A percentile compares a stretch with the other conserved stretches of the same genome.
Evolutionary conservation across 1,284 basidiomycete genomes (phyloP).

Genomic region (Leccinum pachyderme): DNA sequence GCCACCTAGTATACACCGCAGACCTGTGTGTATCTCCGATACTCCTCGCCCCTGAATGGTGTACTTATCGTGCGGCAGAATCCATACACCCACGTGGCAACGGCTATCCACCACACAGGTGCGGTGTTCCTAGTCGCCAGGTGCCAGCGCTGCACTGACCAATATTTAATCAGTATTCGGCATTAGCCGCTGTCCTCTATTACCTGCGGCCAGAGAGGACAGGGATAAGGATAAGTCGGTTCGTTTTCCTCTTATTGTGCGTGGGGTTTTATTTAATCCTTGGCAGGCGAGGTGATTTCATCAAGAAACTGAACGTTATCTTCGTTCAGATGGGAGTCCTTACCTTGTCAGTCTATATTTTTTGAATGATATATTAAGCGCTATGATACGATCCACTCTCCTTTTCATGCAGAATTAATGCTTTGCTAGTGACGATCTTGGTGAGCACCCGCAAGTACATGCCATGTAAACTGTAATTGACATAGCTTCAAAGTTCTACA

Average conservation of each 20-base stretch:
- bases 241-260: background rate
- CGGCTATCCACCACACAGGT: conserved; percentile 6
- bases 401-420: conserved; percentile 11
- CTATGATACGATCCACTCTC: background rate
- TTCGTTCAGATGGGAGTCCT: conserved; percentile 29
- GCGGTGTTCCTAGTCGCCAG: background rate
- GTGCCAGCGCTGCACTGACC: background rate
- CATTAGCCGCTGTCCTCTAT: conserved; percentile 13
- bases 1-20: conserved; percentile 4
- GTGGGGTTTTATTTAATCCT: too few species aligned
- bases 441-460: conserved; percentile 6
- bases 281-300: conserved; percentile 8
- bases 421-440: conserved; percentile 9
- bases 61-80: conserved; percentile 3
- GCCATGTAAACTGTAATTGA: background rate
- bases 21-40: conserved; percentile 4
- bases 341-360: conserved; percentile 14
- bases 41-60: background rate
- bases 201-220: conserved; percentile 19
- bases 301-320: conserved; percentile 16
- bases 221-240: conserved; percentile 14
- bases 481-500: conserved; percentile 8
- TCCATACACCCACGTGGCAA: conserved; percentile 12
- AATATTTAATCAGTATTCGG: conserved; percentile 1
- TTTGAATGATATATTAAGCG: background rate